Conservation (phyloP, 2,329 filamentous ascomycete genomes). For the Diaporthe citri region DNA sequence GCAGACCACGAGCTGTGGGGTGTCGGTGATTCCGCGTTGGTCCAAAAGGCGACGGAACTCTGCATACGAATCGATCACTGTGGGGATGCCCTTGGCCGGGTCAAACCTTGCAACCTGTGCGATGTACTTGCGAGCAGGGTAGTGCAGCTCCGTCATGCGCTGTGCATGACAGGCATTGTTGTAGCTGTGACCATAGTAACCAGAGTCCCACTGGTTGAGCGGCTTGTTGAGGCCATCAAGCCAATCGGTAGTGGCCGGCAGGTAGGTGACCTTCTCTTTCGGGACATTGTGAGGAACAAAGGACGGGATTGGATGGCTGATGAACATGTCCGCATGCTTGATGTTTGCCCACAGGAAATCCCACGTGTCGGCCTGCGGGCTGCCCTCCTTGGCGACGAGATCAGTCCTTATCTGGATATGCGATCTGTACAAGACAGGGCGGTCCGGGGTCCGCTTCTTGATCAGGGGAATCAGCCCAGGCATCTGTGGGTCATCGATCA, state of each 20-base stretch:
- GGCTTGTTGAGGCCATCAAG: constrained; percentile 85
- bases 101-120: constrained; percentile 87
- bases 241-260: constrained; percentile 88
- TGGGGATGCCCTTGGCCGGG: constrained; percentile 84
- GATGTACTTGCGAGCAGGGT: constrained; percentile 77
- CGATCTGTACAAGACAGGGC: constrained; percentile 83
- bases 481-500: constrained; percentile 90
- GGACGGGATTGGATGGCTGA: constrained; percentile 82
- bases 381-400: constrained; percentile 71
- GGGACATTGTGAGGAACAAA: constrained; percentile 81
- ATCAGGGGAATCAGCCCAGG: constrained; percentile 81
- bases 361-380: constrained; percentile 81
- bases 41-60: constrained; percentile 75
- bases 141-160: constrained; percentile 70
- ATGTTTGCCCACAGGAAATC: constrained; percentile 80
- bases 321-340: constrained; percentile 79
- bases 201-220: constrained; percentile 76
- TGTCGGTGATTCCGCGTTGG: constrained; percentile 61
- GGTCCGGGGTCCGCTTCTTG: constrained; percentile 76
- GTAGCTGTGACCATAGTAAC: constrained; percentile 82
- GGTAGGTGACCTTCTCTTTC: constrained; percentile 75
- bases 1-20: constrained; percentile 81
- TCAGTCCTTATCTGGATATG: constrained; percentile 88
- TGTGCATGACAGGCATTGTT: constrained; percentile 71
- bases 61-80: constrained; percentile 81